Percentiles rank a stretch among this genome's conserved stretches.
Evolutionary conservation across 2,329 filamentous ascomycete genomes (phyloP).

Genomic region (Pestalotiopsis fici): DNA sequence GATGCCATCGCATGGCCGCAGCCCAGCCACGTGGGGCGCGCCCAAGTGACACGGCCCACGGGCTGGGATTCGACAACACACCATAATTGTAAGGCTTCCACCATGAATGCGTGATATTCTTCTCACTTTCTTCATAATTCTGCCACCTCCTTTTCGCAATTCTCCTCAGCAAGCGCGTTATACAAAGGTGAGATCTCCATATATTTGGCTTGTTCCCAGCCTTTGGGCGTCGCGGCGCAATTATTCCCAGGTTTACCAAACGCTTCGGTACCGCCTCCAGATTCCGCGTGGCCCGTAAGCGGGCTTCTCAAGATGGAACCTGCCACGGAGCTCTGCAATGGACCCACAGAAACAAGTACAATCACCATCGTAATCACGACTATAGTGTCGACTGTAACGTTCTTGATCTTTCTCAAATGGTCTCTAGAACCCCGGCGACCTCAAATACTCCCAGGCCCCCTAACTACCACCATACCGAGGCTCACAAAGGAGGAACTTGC

Average conservation of each 20-base stretch:
- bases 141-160: too few relatives aligned
- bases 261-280: too few relatives aligned
- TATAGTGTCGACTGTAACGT: slow-evolving; percentile 39
- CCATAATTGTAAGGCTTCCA: background rate
- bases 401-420: slow-evolving; percentile 35
- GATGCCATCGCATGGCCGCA: background rate
- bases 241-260: too few relatives aligned
- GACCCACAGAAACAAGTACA: slow-evolving; percentile 23
- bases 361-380: slow-evolving; percentile 39
- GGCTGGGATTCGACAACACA: background rate
- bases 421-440: slow-evolving; percentile 41
- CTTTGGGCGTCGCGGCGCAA: too few relatives aligned
- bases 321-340: slow-evolving; percentile 22
- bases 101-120: background rate
- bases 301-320: slow-evolving; percentile 16
- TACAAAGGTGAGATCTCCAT: too few relatives aligned
- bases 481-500: slow-evolving; percentile 36
- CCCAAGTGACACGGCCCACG: background rate
- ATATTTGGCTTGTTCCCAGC: too few relatives aligned
- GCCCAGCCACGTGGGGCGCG: background rate
- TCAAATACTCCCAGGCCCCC: slow-evolving; percentile 44
- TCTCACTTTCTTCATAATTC: background rate
- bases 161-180: too few relatives aligned
- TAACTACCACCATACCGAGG: slow-evolving; percentile 39
- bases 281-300: background rate